phyloP scores from a whole-genome alignment of 2,329 filamentous ascomycete genomes.

The Aspergillus fumigatiaffinis region DNA sequence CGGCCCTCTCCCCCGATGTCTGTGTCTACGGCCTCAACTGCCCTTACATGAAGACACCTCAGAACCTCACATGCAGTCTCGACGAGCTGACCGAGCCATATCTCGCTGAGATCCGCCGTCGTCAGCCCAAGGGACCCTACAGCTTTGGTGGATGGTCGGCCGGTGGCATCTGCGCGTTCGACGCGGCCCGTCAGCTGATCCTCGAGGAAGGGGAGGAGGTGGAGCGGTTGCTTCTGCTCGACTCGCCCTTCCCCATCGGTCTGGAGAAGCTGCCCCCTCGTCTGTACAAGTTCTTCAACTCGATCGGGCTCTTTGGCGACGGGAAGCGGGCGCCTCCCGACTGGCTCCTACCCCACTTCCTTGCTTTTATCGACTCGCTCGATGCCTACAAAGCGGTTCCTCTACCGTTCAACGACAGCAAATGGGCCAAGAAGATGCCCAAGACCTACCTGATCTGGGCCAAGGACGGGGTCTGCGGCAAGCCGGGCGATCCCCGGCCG shows the following conservation, averaged over 20 bases:
- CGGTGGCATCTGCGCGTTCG: conserved; percentile 68
- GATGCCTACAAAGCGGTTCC: conserved; percentile 41
- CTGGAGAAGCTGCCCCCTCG: conserved; percentile 63
- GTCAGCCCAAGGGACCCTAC: conserved; percentile 55
- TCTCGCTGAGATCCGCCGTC: conserved; percentile 44
- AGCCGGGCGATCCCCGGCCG: conserved; percentile 38
- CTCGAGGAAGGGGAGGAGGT: conserved; percentile 54
- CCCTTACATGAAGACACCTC: conserved; percentile 42
- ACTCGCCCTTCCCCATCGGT: conserved; percentile 62
- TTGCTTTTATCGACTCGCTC: conserved; percentile 47
- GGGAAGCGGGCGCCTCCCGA: conserved; percentile 42
- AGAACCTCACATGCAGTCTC: conserved; percentile 34
- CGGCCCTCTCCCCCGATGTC: conserved; percentile 37
- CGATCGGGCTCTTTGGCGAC: conserved; percentile 46
- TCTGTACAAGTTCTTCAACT: conserved; percentile 49
- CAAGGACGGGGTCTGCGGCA: conserved; percentile 45
- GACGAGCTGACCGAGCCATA: conserved; percentile 36
- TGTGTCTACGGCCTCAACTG: conserved; percentile 43
- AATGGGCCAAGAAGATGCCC: conserved; percentile 34
- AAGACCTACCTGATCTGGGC: conserved; percentile 47
- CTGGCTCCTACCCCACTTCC: conserved; percentile 52
- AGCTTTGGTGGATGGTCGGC: conserved; percentile 71
- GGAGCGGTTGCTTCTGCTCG: conserved; percentile 60
- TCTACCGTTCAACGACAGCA: conserved; percentile 26
- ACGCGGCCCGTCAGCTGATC: conserved; percentile 60